Conservation (phyloP, 1,139 yeast genomes). For the Scheffersomyces parashehatae region DNA sequence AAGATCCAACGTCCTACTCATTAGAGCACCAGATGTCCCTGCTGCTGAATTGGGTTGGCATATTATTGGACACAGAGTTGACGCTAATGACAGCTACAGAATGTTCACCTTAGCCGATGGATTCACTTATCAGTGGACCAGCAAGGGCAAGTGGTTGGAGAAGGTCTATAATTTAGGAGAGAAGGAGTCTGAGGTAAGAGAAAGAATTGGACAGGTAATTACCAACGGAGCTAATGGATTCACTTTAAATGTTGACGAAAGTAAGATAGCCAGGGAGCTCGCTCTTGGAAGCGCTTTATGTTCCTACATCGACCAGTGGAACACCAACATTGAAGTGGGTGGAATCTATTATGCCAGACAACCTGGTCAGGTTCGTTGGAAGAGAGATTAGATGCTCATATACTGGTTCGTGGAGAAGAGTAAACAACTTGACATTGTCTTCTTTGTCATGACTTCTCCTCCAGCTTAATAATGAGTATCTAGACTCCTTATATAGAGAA, state of each 20-base stretch:
- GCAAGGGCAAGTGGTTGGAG: constrained; percentile 57
- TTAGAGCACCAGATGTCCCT: constrained; percentile 49
- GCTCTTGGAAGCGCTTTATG: constrained; percentile 61
- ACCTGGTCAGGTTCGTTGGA: constrained; percentile 56
- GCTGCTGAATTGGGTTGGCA: constrained; percentile 66
- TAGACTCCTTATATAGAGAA: no score
- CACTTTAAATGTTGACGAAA: constrained; percentile 52
- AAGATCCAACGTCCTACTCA: constrained; percentile 55
- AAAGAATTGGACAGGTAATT: constrained; percentile 55
- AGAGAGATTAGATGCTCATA: constrained; percentile 41
- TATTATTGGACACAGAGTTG: constrained; percentile 58
- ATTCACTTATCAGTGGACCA: constrained; percentile 63
- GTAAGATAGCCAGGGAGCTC: constrained; percentile 53
- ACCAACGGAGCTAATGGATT: constrained; percentile 54
- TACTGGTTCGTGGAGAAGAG: no score
- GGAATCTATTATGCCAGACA: constrained; percentile 61
- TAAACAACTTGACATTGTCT: no score
- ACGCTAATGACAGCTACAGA: constrained; percentile 60
- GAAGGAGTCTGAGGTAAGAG: constrained; percentile 62
- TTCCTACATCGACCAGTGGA: constrained; percentile 68
- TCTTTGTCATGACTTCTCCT: no score
- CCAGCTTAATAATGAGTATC: no score
- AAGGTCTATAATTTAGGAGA: constrained; percentile 57
- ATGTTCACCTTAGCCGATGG: constrained; percentile 62
- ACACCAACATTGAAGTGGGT: constrained; percentile 57